A percentile compares a stretch with the other conserved stretches of the same genome.
These are phyloP conservation scores for Tolypocladium inflatum DNA, from an alignment of 2,329 filamentous ascomycete species.

Conservation along the genomic window DNA sequence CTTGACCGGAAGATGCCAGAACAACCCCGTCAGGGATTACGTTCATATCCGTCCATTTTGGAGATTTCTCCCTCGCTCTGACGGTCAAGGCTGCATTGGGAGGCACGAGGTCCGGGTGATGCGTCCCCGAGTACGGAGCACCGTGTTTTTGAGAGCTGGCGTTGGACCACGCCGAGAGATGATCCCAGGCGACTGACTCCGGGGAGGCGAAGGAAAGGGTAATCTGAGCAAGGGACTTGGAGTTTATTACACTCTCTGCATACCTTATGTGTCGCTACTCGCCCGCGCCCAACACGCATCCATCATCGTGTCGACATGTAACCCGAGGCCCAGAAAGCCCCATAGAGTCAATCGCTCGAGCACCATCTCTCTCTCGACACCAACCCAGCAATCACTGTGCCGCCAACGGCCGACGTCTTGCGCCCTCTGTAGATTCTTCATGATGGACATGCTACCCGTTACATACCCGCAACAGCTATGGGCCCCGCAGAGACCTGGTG, in stretches of 20 bases:
- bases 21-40: neutral
- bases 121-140: neutral
- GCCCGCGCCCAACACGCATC: neutral
- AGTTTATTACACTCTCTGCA: neutral
- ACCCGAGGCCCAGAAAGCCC: neutral
- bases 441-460: neutral
- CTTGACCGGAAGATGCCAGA: neutral
- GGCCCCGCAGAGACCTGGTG: neutral
- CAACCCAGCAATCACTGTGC: neutral
- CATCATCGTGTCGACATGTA: neutral
- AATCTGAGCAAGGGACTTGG: neutral
- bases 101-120: too few species aligned
- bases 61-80: too few species aligned
- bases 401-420: neutral
- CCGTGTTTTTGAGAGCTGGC: neutral
- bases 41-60: too few species aligned
- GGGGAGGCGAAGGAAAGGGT: neutral
- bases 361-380: neutral
- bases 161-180: neutral
- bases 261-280: neutral
- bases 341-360: neutral
- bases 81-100: too few species aligned
- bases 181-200: neutral
- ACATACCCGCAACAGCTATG: neutral
- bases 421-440: neutral